Evolutionary conservation across 257 asterid species (phyloP), one percentile per base, ranked within the genome.

Genomic region (Capsicum chinense): DNA sequence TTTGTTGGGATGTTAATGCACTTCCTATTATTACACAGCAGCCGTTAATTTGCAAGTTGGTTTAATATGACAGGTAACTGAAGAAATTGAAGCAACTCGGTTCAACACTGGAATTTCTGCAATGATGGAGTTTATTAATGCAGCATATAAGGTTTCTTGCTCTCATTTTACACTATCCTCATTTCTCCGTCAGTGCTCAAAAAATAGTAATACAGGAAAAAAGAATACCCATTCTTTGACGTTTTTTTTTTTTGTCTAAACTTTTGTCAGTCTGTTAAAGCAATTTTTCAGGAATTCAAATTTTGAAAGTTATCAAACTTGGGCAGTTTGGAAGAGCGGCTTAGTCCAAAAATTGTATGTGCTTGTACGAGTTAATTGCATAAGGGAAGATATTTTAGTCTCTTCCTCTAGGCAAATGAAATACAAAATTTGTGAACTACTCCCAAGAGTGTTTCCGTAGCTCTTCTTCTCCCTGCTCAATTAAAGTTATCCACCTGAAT

Each of bases 21-120:
- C 81, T 52, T 76, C 63, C 81, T 52, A 12, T 76, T 50, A 76
- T 76, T 52, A 76, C 14, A 21, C 63, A 52, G 47, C 81, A 52
- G 44, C 6, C 21, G 17, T 54, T 37, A 47, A n/a, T 79, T 83
- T 57, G 35, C 11, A 66, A 47, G 76, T 26, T 86, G 60, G 62
- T 87, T 87, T 86, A 15, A 33, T 71, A 44, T 84, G 60, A 79
- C 82, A 96, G 99, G 97, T 96, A 37, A 92, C 97, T 0, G 97
- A 91, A 89, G 99, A 96, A 93, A 89, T 92, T 84, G 99, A 96
- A 93, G 98, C 91, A 86, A 96, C 98, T 6, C 86, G 99, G 76
- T 96, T 94, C 91, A 96, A 96, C 87, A 96, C 99, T 57, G 99
- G 98, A 87, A 96, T 96, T 88, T 96, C 99, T 88, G 97, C 98